These are phyloP conservation scores for Sphaerulina vaccinii DNA, from an alignment of 2,329 filamentous ascomycete genomes.

Conservation along the genomic window DNA sequence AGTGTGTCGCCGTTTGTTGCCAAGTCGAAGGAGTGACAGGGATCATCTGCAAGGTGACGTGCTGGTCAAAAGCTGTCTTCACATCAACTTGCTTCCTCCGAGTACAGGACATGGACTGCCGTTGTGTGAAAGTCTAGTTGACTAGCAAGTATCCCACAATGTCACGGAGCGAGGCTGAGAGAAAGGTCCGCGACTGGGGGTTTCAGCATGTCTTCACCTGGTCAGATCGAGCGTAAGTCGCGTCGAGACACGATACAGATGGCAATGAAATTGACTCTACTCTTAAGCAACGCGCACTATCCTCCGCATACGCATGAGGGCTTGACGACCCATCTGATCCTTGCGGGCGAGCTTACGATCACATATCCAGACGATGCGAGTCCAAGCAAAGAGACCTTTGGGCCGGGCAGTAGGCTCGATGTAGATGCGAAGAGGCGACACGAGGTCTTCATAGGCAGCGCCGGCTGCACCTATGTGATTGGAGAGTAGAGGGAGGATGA, in stretches of 20 bases:
- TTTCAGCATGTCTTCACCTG: constrained; percentile 70
- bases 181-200: constrained; percentile 66
- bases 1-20: no score
- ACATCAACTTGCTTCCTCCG: no score
- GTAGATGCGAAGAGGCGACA: constrained; percentile 64
- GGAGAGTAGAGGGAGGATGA: constrained; percentile 15
- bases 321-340: constrained; percentile 68
- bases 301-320: constrained; percentile 63
- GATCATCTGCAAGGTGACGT: no score
- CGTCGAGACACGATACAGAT: background rate
- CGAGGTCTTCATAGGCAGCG: constrained; percentile 66
- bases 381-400: constrained; percentile 58
- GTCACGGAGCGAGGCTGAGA: constrained; percentile 53
- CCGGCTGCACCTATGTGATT: constrained; percentile 58
- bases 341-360: constrained; percentile 64
- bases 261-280: background rate
- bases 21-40: no score
- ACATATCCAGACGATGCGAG: constrained; percentile 61
- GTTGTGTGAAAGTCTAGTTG: background rate
- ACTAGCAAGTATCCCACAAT: background rate
- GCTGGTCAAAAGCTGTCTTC: no score
- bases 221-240: constrained; percentile 39
- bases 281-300: constrained; percentile 63
- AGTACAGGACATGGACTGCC: background rate
- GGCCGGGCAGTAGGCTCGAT: constrained; percentile 62